Conservation (phyloP, 768 basidiomycete species). For the Tricholoma saponaceum region DNA sequence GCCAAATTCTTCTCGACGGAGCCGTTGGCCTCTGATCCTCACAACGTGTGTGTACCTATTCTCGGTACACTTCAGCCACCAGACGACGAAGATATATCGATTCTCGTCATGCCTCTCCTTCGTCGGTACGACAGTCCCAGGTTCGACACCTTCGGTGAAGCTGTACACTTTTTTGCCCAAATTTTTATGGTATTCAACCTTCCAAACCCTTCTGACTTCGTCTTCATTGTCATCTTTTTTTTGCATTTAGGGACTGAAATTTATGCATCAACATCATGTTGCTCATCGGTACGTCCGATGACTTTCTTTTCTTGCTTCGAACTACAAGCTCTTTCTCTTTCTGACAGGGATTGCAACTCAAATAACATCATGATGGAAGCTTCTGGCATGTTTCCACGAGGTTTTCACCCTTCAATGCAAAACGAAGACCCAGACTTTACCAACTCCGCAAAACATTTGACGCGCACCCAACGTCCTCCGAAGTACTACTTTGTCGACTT, state of each 20-base stretch:
- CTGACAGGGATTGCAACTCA: too few relatives aligned
- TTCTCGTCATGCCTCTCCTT: constrained; percentile 24
- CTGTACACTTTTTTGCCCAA: constrained; percentile 1
- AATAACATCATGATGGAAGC: too few relatives aligned
- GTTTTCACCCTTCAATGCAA: too few relatives aligned
- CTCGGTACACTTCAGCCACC: constrained; percentile 14
- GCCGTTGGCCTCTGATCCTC: constrained; percentile 8
- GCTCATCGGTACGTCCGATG: constrained; percentile 21
- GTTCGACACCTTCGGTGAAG: constrained; percentile 20
- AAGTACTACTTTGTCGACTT: too few relatives aligned
- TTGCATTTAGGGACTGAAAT: constrained; percentile 22
- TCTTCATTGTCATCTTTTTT: not conserved
- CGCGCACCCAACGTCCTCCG: too few relatives aligned
- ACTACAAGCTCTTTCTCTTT: too few relatives aligned
- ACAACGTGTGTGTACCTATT: constrained; percentile 30
- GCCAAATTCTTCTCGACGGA: constrained; percentile 15
- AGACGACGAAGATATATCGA: constrained; percentile 6
- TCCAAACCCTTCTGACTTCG: not conserved
- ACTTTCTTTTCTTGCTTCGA: not conserved
- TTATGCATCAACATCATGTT: constrained; percentile 7
- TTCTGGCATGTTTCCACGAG: too few relatives aligned
- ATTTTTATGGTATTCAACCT: not conserved
- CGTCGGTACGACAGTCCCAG: constrained; percentile 9
- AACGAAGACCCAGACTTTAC: too few relatives aligned
- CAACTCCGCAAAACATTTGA: too few relatives aligned